A percentile compares a stretch with the other conserved stretches of the same genome.
These are phyloP conservation scores for Dothideomycetes sp. DNA, from an alignment of 2,329 filamentous ascomycete genomes.

Conservation along the genomic window DNA sequence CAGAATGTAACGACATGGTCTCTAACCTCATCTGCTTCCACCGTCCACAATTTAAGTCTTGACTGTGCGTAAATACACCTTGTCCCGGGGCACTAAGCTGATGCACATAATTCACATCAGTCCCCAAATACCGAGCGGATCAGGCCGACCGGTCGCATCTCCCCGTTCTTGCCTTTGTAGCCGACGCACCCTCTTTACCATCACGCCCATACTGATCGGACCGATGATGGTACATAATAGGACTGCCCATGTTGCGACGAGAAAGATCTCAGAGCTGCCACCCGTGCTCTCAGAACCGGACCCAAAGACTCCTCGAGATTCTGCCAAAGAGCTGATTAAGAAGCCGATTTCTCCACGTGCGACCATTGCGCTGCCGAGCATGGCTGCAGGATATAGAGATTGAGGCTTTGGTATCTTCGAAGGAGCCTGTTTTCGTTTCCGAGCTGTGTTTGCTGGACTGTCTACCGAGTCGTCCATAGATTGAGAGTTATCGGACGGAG, in stretches of 20 bases:
- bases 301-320: constrained; percentile 41
- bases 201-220: constrained; percentile 39
- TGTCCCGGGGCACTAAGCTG: background rate
- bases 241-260: constrained; percentile 46
- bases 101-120: constrained; percentile 13
- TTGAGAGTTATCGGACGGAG: background rate
- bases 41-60: too few species aligned
- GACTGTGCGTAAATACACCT: too few species aligned
- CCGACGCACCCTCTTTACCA: constrained; percentile 35
- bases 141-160: constrained; percentile 15
- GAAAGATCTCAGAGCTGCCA: constrained; percentile 34
- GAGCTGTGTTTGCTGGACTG: constrained; percentile 4
- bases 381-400: constrained; percentile 56
- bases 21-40: too few species aligned
- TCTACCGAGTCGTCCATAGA: background rate
- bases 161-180: constrained; percentile 25
- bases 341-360: constrained; percentile 74
- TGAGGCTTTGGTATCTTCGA: constrained; percentile 14
- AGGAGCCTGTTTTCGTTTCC: constrained; percentile 4
- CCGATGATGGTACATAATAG: constrained; percentile 46
- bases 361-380: constrained; percentile 59
- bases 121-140: constrained; percentile 36
- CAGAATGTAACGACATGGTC: too few species aligned
- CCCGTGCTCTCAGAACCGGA: constrained; percentile 6
- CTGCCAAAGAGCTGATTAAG: constrained; percentile 58